Base-by-base conservation (phyloP, 2,329 filamentous ascomycete species). In the Colletotrichum agaves region DNA sequence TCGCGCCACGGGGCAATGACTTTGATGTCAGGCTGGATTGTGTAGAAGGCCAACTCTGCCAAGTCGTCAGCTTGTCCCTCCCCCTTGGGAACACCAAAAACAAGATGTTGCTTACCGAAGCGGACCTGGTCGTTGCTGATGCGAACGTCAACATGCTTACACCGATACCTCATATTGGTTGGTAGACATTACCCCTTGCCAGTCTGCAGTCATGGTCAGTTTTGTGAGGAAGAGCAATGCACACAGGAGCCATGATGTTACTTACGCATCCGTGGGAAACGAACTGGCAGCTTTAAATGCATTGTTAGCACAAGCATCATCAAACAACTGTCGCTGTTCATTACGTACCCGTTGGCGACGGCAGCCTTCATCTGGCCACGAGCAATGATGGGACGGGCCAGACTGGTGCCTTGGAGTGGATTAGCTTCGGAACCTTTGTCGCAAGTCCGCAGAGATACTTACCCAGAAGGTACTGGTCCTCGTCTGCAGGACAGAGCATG, bases 1-100 rank as follows among this genome's bases (percentile, higher is more conserved):
- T 27, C 27, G 8, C 91, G 82, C 91, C 91, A 93, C 33, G 91
- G 91, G n/a, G 90, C 90, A 75, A 93, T 90, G 75, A 93, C 86
- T 80, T 90, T 88, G 80, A 92, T 65, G 27, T 44, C 35, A 37
- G 64, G 64, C 60, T 67, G 78, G 73, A 75, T 74, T 23, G 75
- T 75, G 62, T 76, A 75, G 69, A 77, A 80, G 15, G 79, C 78
- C 27, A 81, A 75, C 39, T 75, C 27, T 27, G 27, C 5, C 27
- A 27, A 27, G 5, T 27, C 27, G 27, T 27, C 27, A 27, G 27
- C 27, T 7, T 27, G 6, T 7, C 8, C 27, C 27, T 27, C 27
- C 2, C 27, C 27, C 6, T 8, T 7, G 8, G 8, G 27, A 27
- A n/a, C 27, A 8, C 6, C 27, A 7, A 27, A 27, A 27, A 27